phyloP scores from a whole-genome alignment of 768 basidiomycete genomes.

The Psilocybe cubensis region DNA sequence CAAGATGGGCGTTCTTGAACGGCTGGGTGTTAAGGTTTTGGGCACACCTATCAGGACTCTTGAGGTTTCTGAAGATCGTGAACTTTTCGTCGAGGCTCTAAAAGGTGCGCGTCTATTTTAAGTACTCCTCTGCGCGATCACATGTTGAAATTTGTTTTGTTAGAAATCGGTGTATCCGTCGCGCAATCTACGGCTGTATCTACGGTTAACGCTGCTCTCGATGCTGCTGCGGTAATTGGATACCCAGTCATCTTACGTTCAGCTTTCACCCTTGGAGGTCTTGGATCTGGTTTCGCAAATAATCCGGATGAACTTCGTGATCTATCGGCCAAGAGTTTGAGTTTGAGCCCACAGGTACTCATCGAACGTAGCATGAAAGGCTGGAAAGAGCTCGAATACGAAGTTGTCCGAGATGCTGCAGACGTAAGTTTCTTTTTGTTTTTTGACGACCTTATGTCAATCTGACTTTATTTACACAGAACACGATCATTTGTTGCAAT shows the following conservation, averaged over 20 bases:
- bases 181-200: slow-evolving; percentile 97
- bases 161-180: slow-evolving; percentile 96
- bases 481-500: slow-evolving; percentile 99
- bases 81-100: slow-evolving; percentile 94
- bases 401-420: slow-evolving; percentile 97
- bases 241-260: slow-evolving; percentile 98
- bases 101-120: slow-evolving; percentile 64
- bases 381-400: slow-evolving; percentile 99
- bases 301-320: slow-evolving; percentile 94
- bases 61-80: slow-evolving; percentile 96
- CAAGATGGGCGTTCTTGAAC: slow-evolving; percentile 93
- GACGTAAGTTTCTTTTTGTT: slow-evolving; percentile 63
- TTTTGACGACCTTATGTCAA: slow-evolving; percentile 2
- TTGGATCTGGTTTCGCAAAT: slow-evolving; percentile 97
- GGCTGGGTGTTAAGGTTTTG: slow-evolving; percentile 90
- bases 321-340: slow-evolving; percentile 88
- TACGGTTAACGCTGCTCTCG: slow-evolving; percentile 90
- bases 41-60: slow-evolving; percentile 95
- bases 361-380: slow-evolving; percentile 99
- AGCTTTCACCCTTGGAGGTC: slow-evolving; percentile 96
- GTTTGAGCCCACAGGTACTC: slow-evolving; percentile 91
- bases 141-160: neutral
- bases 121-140: neutral
- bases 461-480: slow-evolving; percentile 47
- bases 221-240: slow-evolving; percentile 88